Base-by-base conservation (phyloP, 2,329 filamentous ascomycete genomes). In the Huntiella decipiens region DNA sequence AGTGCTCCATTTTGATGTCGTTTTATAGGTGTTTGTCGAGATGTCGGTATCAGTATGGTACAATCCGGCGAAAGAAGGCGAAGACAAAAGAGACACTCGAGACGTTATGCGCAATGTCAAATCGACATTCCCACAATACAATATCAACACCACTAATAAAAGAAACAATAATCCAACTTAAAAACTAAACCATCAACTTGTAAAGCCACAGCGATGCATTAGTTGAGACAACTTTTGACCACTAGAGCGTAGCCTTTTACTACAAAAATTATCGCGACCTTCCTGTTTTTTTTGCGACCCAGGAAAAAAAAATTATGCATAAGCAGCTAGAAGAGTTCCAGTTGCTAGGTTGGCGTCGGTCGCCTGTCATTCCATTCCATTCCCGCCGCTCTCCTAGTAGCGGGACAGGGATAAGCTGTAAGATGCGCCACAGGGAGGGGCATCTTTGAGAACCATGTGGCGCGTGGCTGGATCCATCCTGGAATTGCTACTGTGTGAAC, bases 1-100 rank as follows among this genome's bases (percentile, higher is more conserved):
- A 46, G 34, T 52, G 49, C 12, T 51, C 51, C 50, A 51, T 52
- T 36, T 38, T 45, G 47, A 39, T 13, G 12, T 28, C 22, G 22
- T 28, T 28, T 28, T 32, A 33, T 15, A 8, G 13, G 10, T n/a
- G 28, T 19, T 22, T 13, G 13, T 15, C 17, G 43, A n/a, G 12
- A 16, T 28, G 22, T 28, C 7, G 22, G 22, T 28, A 28, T 28
- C 22, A 28, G 7, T 3, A 28, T 10, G 22, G 39, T 11, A 11
- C 16, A 31, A n/a, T 16, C 33, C 11, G 37, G n/a, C 37, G 7
- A 32, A 32, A 42, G 39, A 42, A n/a, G 22, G 22, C 37, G 19
- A 28, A 28, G 22, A 28, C 22, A 28, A 28, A 28, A 28, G 22
- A 28, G 22, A 28, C 7, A 28, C 22, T 28, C 22, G 22, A 7